Conservation (phyloP, 495 filamentous ascomycete species). For the Tuber microsphaerosporum region DNA sequence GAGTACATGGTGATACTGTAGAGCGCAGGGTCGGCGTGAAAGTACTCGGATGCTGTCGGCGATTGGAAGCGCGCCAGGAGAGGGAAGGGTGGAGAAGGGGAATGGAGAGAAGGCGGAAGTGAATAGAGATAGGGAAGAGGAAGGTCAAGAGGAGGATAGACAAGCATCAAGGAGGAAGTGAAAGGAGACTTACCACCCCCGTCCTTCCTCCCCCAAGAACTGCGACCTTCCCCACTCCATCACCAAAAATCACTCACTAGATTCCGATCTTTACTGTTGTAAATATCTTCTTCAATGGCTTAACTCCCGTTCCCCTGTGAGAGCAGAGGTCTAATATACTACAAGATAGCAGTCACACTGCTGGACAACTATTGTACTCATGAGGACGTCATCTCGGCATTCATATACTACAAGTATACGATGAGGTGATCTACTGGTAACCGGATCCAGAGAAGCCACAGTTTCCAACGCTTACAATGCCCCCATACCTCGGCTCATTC, state of each 20-base stretch:
- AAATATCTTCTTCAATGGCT: too few species aligned
- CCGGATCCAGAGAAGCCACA: background rate
- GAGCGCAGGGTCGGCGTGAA: background rate
- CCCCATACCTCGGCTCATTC: slow-evolving; percentile 57
- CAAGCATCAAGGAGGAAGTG: slow-evolving; percentile 45
- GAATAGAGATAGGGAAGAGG: slow-evolving; percentile 9
- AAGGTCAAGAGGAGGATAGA: background rate
- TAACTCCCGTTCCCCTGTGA: too few species aligned
- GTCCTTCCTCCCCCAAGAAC: slow-evolving; percentile 35
- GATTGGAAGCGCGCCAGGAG: slow-evolving; percentile 20
- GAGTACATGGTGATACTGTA: background rate
- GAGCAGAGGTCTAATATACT: background rate
- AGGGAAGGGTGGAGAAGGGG: slow-evolving; percentile 46
- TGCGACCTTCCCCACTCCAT: slow-evolving; percentile 15
- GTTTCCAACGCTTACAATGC: slow-evolving; percentile 16
- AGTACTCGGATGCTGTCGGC: background rate
- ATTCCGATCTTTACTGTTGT: slow-evolving; percentile 41
- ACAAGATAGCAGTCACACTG: background rate
- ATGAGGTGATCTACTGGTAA: background rate
- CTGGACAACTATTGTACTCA: background rate
- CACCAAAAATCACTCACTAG: slow-evolving; percentile 43
- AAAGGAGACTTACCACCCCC: slow-evolving; percentile 40
- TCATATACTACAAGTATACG: background rate
- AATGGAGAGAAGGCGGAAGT: slow-evolving; percentile 50
- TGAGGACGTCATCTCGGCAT: background rate